These are phyloP conservation scores for Euphorbia celastroides DNA, from an alignment of 441 rosid species.

Conservation along the genomic window DNA sequence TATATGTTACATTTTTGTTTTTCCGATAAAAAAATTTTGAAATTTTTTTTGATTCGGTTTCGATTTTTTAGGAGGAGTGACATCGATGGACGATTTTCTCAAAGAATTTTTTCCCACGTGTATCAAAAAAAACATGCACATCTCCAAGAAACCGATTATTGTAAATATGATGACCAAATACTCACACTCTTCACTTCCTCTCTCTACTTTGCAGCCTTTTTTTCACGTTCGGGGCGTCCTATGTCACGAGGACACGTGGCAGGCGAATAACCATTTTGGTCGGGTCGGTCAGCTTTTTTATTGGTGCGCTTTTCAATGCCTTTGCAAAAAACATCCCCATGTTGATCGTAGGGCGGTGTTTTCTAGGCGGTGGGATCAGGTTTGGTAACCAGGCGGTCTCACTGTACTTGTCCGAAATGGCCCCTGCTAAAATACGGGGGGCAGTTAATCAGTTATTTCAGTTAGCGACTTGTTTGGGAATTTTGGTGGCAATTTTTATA, in stretches of 20 bases:
- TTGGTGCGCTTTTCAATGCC: constrained; percentile 68
- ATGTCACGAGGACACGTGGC: constrained; percentile 56
- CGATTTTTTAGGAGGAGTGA: constrained; percentile 60
- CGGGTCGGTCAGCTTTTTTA: constrained; percentile 67
- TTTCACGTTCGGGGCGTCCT: constrained; percentile 67
- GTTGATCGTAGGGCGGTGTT: constrained; percentile 64
- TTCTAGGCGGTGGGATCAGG: constrained; percentile 77
- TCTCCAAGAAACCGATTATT: constrained; percentile 75
- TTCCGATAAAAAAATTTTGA: no score
- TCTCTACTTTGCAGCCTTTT: constrained; percentile 77
- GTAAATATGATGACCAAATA: constrained; percentile 74
- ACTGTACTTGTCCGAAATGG: constrained; percentile 79
- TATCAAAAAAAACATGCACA: constrained; percentile 62
- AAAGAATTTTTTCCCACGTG: constrained; percentile 64
- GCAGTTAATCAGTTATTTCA: constrained; percentile 79
- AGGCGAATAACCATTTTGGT: constrained; percentile 59
- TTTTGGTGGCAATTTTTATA: constrained; percentile 58
- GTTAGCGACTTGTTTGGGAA: constrained; percentile 72
- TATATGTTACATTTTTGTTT: not conserved
- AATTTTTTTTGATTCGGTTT: no score
- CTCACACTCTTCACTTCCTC: constrained; percentile 84
- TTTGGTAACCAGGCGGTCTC: constrained; percentile 91
- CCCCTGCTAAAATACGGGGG: constrained; percentile 79
- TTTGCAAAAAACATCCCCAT: constrained; percentile 53
- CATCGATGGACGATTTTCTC: constrained; percentile 95